These are phyloP conservation scores for Spathaspora sp. DNA, from an alignment of 805 yeast genomes.

Conservation along the genomic window DNA sequence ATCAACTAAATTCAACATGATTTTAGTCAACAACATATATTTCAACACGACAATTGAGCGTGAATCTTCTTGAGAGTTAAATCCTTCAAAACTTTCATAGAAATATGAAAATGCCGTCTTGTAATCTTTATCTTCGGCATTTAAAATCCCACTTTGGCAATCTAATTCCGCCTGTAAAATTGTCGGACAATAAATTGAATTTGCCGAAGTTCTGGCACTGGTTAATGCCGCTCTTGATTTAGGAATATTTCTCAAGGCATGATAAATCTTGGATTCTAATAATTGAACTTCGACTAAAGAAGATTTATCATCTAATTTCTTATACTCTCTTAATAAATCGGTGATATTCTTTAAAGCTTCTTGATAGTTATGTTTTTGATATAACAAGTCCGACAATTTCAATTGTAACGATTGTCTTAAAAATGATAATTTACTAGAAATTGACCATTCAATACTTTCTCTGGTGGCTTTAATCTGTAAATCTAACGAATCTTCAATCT, in stretches of 20 bases:
- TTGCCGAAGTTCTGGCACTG: constrained; percentile 96
- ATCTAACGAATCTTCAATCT: constrained; percentile 58
- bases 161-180: constrained; percentile 90
- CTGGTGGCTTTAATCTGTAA: constrained; percentile 69
- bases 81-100: constrained; percentile 92
- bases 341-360: constrained; percentile 72
- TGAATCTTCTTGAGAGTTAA: constrained; percentile 59
- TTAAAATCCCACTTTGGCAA: constrained; percentile 89
- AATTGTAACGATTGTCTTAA: constrained; percentile 85
- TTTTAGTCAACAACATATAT: constrained; percentile 88
- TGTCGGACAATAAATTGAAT: constrained; percentile 94
- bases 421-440: constrained; percentile 77
- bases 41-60: constrained; percentile 74
- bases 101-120: constrained; percentile 95
- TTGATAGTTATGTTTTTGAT: constrained; percentile 59
- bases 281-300: constrained; percentile 94
- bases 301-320: constrained; percentile 91
- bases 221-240: constrained; percentile 91
- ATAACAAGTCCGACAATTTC: constrained; percentile 73
- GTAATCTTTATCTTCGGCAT: constrained; percentile 96
- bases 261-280: constrained; percentile 85
- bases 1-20: constrained; percentile 84
- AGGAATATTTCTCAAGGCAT: constrained; percentile 84
- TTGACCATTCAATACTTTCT: constrained; percentile 86
- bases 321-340: constrained; percentile 75